Base-by-base conservation (phyloP, 768 basidiomycete species). In the Rhizopogon roseolus region DNA sequence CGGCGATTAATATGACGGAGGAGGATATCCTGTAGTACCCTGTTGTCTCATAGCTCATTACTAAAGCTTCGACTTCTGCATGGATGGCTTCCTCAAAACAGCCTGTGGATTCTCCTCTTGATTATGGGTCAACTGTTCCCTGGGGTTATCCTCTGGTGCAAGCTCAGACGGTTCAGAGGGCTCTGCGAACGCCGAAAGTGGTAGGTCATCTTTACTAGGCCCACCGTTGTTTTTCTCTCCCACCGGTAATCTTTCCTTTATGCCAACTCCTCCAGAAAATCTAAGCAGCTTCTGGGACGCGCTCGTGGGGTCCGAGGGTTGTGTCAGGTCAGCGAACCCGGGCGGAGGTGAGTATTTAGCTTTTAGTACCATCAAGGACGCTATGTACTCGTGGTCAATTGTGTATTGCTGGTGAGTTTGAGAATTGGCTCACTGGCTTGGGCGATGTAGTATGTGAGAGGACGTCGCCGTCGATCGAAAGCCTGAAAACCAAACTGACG, bases 71-170 rank as follows among this genome's bases (percentile, higher is more conserved):
- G 39, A 34, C 14, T 32, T 48, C 25, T 51, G 50, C 55, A 40
- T 28, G 9, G 29, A 17, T 19, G 41, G n/a, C 32, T 40, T 40
- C 17, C 13, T 41, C 27, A 44, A 11, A 6, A 50, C 36, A 25
- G 25, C 56, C 61, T 69, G 69, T 42, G 68, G 66, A 58, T 71
- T 67, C 65, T 68, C 68, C 57, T 62, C 67, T 58, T 69, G 65
- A 53, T 51, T 54, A 34, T 57, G 49, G 5, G 61, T 60, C 41
- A 65, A 46, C 58, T 65, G 64, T 17, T 55, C 52, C 37, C 57
- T 50, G 9, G 65, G 59, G 52, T 64, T 64, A 49, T 69, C 63
- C 48, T 53, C 61, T 4, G 66, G 69, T 28, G 67, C 63, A 13
- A 62, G 64, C 60, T 68, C 64, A 16, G 66, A 68, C 13, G 67